A percentile compares a stretch with the other conserved stretches of the same genome.
phyloP scores from a whole-genome alignment of 805 yeast species.

The Candida tammaniensis region DNA sequence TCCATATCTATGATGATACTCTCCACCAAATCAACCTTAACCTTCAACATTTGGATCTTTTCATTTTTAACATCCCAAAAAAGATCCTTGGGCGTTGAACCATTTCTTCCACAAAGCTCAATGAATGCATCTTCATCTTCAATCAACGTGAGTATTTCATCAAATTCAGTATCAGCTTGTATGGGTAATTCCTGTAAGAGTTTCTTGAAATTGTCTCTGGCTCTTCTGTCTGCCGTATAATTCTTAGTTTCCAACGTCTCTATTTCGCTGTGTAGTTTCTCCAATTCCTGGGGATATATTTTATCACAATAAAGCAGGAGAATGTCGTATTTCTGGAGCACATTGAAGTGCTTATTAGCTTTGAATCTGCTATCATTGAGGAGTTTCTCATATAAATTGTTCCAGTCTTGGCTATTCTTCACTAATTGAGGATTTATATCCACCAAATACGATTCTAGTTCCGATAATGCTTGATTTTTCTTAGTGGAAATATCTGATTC shows the following conservation, averaged over 20 bases:
- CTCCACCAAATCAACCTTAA: slow-evolving; percentile 58
- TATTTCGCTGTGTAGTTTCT: slow-evolving; percentile 20
- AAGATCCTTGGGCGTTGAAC: slow-evolving; percentile 74
- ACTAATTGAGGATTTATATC: slow-evolving; percentile 29
- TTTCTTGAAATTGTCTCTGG: slow-evolving; percentile 56
- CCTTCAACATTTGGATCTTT: slow-evolving; percentile 51
- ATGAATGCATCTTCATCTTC: slow-evolving; percentile 57
- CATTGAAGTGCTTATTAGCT: slow-evolving; percentile 54
- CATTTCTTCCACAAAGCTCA: slow-evolving; percentile 67
- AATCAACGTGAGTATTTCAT: slow-evolving; percentile 48
- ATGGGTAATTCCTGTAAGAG: slow-evolving; percentile 44
- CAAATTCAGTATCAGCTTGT: slow-evolving; percentile 56
- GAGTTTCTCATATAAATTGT: slow-evolving; percentile 30
- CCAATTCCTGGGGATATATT: slow-evolving; percentile 27
- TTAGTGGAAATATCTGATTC: slow-evolving; percentile 18
- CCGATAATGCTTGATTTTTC: slow-evolving; percentile 49
- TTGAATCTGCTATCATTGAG: slow-evolving; percentile 50
- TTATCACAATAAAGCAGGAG: slow-evolving; percentile 47
- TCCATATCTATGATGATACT: slow-evolving; percentile 34
- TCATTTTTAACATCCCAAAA: slow-evolving; percentile 74
- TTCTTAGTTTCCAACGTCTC: slow-evolving; percentile 32
- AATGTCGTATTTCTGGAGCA: slow-evolving; percentile 58
- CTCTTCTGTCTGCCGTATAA: slow-evolving; percentile 58
- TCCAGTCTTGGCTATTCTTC: slow-evolving; percentile 35
- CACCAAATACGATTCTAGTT: slow-evolving; percentile 50